Percentiles rank a stretch among this genome's conserved stretches.
phyloP scores from a whole-genome alignment of 2,329 filamentous ascomycete genomes.

The Penicillium hesseltinei region DNA sequence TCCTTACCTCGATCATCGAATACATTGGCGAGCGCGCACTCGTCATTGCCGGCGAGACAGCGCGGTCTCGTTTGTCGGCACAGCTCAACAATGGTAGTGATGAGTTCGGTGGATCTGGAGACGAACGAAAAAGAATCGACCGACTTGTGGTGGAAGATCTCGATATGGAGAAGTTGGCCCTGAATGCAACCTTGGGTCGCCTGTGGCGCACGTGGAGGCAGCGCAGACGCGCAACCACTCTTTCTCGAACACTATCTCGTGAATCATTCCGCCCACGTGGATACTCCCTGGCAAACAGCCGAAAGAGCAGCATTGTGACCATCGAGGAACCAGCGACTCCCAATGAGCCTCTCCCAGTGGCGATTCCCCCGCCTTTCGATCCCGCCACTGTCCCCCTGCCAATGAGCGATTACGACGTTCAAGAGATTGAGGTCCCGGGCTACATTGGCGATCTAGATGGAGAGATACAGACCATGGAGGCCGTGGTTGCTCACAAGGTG shows the following conservation, averaged over 20 bases:
- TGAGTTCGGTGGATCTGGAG: slow-evolving; percentile 51
- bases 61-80: slow-evolving; percentile 49
- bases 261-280: slow-evolving; percentile 40
- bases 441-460: slow-evolving; percentile 63
- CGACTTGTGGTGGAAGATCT: slow-evolving; percentile 80
- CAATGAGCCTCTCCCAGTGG: slow-evolving; percentile 13
- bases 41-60: slow-evolving; percentile 80
- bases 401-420: slow-evolving; percentile 36
- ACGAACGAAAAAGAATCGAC: slow-evolving; percentile 50
- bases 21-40: slow-evolving; percentile 90
- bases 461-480: slow-evolving; percentile 43
- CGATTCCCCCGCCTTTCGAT: slow-evolving; percentile 23
- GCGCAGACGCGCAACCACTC: slow-evolving; percentile 45
- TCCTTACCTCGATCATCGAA: slow-evolving; percentile 90
- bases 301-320: slow-evolving; percentile 40
- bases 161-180: slow-evolving; percentile 88
- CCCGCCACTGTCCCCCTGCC: slow-evolving; percentile 34
- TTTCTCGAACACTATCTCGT: slow-evolving; percentile 43
- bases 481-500: slow-evolving; percentile 41
- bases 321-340: slow-evolving; percentile 31
- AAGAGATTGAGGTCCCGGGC: slow-evolving; percentile 75
- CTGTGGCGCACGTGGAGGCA: slow-evolving; percentile 97
- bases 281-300: slow-evolving; percentile 30
- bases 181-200: slow-evolving; percentile 83
- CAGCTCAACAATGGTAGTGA: slow-evolving; percentile 52